Evolutionary conservation across 768 basidiomycete genomes (phyloP).

Genomic region (Tephrocybe rancida): DNA sequence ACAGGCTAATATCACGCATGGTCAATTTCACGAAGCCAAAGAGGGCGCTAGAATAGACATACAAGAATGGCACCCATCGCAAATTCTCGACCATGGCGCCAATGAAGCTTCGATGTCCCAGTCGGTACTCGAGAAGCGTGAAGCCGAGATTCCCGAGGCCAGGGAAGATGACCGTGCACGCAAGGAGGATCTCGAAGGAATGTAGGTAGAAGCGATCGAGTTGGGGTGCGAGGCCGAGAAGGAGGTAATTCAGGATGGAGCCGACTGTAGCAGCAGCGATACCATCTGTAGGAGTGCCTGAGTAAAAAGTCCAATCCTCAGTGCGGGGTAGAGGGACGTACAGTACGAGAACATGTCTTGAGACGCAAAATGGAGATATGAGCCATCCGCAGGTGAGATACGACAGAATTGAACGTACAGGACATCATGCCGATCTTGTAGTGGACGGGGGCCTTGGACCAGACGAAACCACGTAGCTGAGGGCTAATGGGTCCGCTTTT

Average conservation of each 20-base stretch:
- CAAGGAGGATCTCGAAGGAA: conserved; percentile 79
- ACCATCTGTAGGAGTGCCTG: conserved; percentile 39
- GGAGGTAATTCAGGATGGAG: conserved; percentile 69
- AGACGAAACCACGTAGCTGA: conserved; percentile 73
- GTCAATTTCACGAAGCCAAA: not conserved
- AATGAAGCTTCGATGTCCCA: conserved; percentile 58
- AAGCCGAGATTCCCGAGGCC: conserved; percentile 76
- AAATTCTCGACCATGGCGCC: conserved; percentile 57
- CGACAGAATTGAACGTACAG: conserved; percentile 40
- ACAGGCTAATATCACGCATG: conserved; percentile 46
- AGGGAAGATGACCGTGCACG: conserved; percentile 78
- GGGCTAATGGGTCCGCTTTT: conserved; percentile 75
- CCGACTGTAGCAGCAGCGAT: conserved; percentile 72
- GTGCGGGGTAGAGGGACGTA: conserved; percentile 21
- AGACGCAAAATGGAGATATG: not conserved
- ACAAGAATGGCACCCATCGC: conserved; percentile 77
- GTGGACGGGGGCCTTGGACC: conserved; percentile 75
- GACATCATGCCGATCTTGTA: conserved; percentile 85
- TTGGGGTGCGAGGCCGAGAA: conserved; percentile 70
- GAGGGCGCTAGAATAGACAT: conserved; percentile 28
- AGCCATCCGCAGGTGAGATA: conserved; percentile 2
- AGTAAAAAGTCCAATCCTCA: not conserved
- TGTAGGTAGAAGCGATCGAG: conserved; percentile 79
- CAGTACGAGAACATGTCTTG: conserved; percentile 53
- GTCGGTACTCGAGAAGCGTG: conserved; percentile 75